Percentiles rank a stretch among this genome's conserved stretches.
These are phyloP conservation scores for Gonapodya prolifera DNA, from an alignment of 192 early-diverging fungal genomes.

Conservation along the genomic window DNA sequence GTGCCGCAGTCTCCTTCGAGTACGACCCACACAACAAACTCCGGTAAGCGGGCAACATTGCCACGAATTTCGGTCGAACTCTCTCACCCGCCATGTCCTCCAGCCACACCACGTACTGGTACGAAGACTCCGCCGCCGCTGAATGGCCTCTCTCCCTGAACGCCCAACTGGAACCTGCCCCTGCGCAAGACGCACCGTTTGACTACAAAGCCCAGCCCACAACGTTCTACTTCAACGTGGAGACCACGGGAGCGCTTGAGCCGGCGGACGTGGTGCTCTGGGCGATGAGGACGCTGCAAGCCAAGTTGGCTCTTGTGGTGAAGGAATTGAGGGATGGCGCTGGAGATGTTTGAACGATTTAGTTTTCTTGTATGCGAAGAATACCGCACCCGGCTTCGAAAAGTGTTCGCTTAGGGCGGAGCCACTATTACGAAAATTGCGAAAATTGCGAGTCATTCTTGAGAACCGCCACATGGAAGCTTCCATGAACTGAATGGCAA, in stretches of 20 bases:
- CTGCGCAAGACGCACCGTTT: slow-evolving; percentile 24
- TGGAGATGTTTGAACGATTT: too few relatives aligned
- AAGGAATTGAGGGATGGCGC: neutral
- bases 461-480: too few relatives aligned
- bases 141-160: slow-evolving; percentile 63
- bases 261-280: slow-evolving; percentile 25
- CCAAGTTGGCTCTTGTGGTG: slow-evolving; percentile 24
- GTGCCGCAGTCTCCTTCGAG: slow-evolving; percentile 67
- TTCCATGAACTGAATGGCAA: too few relatives aligned
- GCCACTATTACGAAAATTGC: too few relatives aligned
- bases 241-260: slow-evolving; percentile 36
- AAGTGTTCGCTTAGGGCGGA: too few relatives aligned
- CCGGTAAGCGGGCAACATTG: too few relatives aligned
- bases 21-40: slow-evolving; percentile 95
- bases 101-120: slow-evolving; percentile 72
- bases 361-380: too few relatives aligned
- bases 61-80: too few relatives aligned
- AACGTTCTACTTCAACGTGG: slow-evolving; percentile 61
- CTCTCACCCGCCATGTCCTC: too few relatives aligned
- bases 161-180: slow-evolving; percentile 20
- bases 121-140: slow-evolving; percentile 65
- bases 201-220: slow-evolving; percentile 72
- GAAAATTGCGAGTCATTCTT: too few relatives aligned
- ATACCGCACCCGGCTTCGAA: too few relatives aligned
- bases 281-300: slow-evolving; percentile 22